Conservation (phyloP, 2,329 filamentous ascomycete species). For the Exophiala viscosa region DNA sequence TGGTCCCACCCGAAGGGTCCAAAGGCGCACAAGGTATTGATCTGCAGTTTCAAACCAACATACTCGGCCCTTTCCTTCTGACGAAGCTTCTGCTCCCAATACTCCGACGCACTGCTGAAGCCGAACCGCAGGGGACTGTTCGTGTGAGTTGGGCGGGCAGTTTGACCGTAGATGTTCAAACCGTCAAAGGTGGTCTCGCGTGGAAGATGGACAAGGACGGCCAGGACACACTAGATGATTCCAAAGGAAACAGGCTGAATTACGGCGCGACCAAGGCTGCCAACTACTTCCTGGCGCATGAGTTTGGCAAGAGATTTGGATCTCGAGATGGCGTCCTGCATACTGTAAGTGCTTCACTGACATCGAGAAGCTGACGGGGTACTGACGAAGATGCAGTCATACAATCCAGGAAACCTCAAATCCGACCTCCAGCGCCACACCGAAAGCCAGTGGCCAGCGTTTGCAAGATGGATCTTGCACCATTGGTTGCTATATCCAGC, state of each 20-base stretch:
- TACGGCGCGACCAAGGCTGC: slow-evolving; percentile 19
- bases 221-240: slow-evolving; percentile 10
- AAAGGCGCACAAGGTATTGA: slow-evolving; percentile 37
- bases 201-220: slow-evolving; percentile 16
- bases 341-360: slow-evolving; percentile 15
- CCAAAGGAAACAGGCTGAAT: background rate
- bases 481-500: slow-evolving; percentile 29
- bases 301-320: slow-evolving; percentile 19
- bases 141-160: slow-evolving; percentile 33
- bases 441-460: background rate
- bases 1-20: slow-evolving; percentile 34
- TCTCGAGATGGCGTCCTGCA: slow-evolving; percentile 17
- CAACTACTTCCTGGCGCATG: slow-evolving; percentile 17
- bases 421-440: slow-evolving; percentile 37
- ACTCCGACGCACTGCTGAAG: slow-evolving; percentile 30
- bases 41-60: slow-evolving; percentile 38
- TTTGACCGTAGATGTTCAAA: slow-evolving; percentile 8
- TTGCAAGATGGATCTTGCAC: background rate
- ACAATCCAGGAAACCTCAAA: slow-evolving; percentile 43
- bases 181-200: slow-evolving; percentile 4
- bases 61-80: slow-evolving; percentile 38
- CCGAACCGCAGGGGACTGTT: slow-evolving; percentile 27
- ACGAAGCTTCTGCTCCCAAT: slow-evolving; percentile 38
- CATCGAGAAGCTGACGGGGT: background rate
- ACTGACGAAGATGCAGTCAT: slow-evolving; percentile 2